Evolutionary conservation across 2,329 filamentous ascomycete species (phyloP).

Genomic region (Fonsecaea multimorphosa): DNA sequence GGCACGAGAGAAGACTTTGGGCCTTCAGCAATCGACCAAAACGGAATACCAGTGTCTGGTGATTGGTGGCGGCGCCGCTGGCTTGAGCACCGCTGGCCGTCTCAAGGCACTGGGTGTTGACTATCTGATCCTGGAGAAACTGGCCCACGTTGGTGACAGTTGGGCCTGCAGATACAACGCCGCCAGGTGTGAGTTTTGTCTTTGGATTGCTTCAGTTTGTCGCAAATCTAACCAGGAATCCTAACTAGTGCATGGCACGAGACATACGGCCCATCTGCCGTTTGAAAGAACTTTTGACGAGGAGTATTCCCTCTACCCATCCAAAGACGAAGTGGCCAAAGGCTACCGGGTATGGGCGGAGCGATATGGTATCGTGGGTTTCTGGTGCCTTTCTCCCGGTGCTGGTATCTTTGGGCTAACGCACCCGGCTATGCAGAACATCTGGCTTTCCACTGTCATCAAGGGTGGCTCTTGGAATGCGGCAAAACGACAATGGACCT

Average conservation of each 20-base stretch:
- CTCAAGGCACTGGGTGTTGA: not conserved
- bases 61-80: not conserved
- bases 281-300: not conserved
- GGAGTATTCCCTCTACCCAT: not conserved
- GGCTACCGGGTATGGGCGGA: not conserved
- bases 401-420: too few relatives aligned
- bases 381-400: too few relatives aligned
- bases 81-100: not conserved
- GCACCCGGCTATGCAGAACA: not conserved
- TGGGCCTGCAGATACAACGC: not conserved
- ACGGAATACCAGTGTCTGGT: slow-evolving; percentile 11
- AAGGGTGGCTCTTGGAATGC: not conserved
- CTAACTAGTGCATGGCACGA: not conserved
- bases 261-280: not conserved
- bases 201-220: too few relatives aligned
- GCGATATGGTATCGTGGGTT: not conserved
- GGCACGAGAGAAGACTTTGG: not conserved
- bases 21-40: not conserved
- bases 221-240: too few relatives aligned
- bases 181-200: not conserved
- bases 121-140: not conserved
- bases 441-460: not conserved
- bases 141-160: not conserved
- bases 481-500: not conserved
- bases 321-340: slow-evolving; percentile 18